These are phyloP conservation scores for Phytophthora meadii DNA, from an alignment of 352 stramenopile species.

Conservation along the genomic window DNA sequence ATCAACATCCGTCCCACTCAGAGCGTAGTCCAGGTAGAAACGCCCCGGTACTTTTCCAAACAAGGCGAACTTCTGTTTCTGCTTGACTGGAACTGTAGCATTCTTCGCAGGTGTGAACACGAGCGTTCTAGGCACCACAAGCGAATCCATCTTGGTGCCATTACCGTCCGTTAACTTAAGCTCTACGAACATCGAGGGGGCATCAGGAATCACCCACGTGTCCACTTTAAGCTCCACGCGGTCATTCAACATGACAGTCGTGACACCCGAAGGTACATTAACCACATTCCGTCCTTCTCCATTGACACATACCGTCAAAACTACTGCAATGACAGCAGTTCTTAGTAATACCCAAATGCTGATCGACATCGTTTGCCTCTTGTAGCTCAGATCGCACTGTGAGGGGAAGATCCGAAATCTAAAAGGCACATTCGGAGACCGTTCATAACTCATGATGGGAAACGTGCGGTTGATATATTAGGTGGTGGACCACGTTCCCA, in stretches of 20 bases:
- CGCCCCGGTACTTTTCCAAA: slow-evolving; percentile 44
- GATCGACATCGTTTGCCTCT: neutral
- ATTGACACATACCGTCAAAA: slow-evolving; percentile 1
- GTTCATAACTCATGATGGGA: slow-evolving; percentile 14
- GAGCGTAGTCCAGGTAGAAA: slow-evolving; percentile 67
- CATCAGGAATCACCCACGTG: slow-evolving; percentile 46
- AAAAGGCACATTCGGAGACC: slow-evolving; percentile 23
- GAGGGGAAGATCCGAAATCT: neutral
- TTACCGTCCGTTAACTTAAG: slow-evolving; percentile 55
- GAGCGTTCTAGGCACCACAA: slow-evolving; percentile 48
- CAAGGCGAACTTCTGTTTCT: slow-evolving; percentile 54
- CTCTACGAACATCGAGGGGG: slow-evolving; percentile 52
- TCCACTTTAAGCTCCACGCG: slow-evolving; percentile 51
- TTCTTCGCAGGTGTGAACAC: slow-evolving; percentile 43
- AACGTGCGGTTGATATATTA: slow-evolving; percentile 22
- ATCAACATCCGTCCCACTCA: slow-evolving; percentile 41
- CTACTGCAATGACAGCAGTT: neutral
- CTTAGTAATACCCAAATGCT: slow-evolving; percentile 10
- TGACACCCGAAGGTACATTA: slow-evolving; percentile 62
- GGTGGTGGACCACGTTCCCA: neutral
- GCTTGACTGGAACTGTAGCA: slow-evolving; percentile 18
- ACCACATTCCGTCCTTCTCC: slow-evolving; percentile 38
- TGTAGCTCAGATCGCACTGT: slow-evolving; percentile 13
- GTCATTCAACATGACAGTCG: slow-evolving; percentile 47
- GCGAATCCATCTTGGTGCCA: slow-evolving; percentile 35